Conservation (phyloP, 2,329 filamentous ascomycete genomes). For the Aaosphaeria arxii region DNA sequence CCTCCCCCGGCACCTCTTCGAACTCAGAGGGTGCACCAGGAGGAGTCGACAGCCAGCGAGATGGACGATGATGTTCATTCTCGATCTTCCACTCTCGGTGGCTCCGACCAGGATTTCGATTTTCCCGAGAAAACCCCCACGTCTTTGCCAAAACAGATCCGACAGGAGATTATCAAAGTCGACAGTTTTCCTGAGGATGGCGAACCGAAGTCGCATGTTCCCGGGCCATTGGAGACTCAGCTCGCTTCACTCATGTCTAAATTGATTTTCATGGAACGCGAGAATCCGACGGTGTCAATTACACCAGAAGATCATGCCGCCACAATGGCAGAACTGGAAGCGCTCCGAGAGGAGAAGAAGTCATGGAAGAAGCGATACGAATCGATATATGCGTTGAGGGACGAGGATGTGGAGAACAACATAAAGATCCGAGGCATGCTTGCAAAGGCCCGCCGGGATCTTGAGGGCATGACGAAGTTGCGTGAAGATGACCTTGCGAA, state of each 20-base stretch:
- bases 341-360: slow-evolving; percentile 38
- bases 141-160: slow-evolving; percentile 10
- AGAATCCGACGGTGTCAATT: slow-evolving; percentile 32
- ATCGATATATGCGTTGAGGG: slow-evolving; percentile 40
- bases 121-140: slow-evolving; percentile 29
- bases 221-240: slow-evolving; percentile 35
- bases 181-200: slow-evolving; percentile 12
- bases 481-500: slow-evolving; percentile 43
- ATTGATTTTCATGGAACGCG: slow-evolving; percentile 32
- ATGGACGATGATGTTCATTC: slow-evolving; percentile 32
- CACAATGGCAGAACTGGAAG: slow-evolving; percentile 26
- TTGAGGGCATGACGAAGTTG: slow-evolving; percentile 38
- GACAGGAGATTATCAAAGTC: slow-evolving; percentile 3
- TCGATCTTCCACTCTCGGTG: slow-evolving; percentile 29
- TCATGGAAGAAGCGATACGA: slow-evolving; percentile 35
- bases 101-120: slow-evolving; percentile 26
- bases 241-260: slow-evolving; percentile 37
- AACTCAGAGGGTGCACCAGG: slow-evolving; percentile 11
- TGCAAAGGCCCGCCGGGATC: slow-evolving; percentile 38
- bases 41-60: slow-evolving; percentile 7
- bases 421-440: slow-evolving; percentile 40
- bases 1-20: slow-evolving; percentile 9
- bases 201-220: slow-evolving; percentile 13
- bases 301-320: slow-evolving; percentile 36
- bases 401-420: slow-evolving; percentile 44